Base-by-base conservation (phyloP, 352 stramenopile genomes). In the Phytophthora pisi region DNA sequence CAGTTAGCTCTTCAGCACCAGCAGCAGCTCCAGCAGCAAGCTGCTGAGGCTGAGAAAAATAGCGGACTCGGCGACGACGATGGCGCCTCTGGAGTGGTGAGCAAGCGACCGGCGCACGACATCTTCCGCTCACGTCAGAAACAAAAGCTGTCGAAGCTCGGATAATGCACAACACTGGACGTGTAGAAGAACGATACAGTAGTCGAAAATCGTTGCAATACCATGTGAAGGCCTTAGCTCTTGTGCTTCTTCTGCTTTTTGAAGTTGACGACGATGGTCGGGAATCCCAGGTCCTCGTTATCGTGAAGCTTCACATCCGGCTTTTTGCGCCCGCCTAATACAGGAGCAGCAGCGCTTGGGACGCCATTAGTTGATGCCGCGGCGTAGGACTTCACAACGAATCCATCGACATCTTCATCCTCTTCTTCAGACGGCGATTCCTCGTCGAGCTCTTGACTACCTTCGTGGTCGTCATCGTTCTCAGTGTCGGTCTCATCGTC, bases 41-140 rank as follows among this genome's bases (percentile, higher is more conserved):
- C 78, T 26, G 73, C 81, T 36, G 78, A 84, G 57, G 61, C 79
- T 15, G 68, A 80, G 64, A 68, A 74, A 34, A 75, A 75, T 70
- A 70, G 77, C 23, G 75, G 74, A 11, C 70, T 80, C 42, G 71
- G 69, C 23, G 75, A 83, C 47, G 78, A 91, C 52, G 77, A 74
- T 11, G 70, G 66, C 16, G 74, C 63, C 20, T 75, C 78, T 4
- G 82, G 75, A 54, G 81, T 96, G 13, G 77, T 88, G 28, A 91
- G 82, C 76, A 96, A 96, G 66, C 84, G 88, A 40, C 88, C 88
- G 31, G 79, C 87, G 9, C 88, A 96, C 62, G 88, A 96, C 54
- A 84, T 96, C 10, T 96, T 96, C 64, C 88, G 88, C 24, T 83
- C 84, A 9, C 87, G 88, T 66, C 88, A 96, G 62, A 86, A 96